Evolutionary conservation across 768 basidiomycete species (phyloP).

Genomic region (Rhodotorula toruloides): DNA sequence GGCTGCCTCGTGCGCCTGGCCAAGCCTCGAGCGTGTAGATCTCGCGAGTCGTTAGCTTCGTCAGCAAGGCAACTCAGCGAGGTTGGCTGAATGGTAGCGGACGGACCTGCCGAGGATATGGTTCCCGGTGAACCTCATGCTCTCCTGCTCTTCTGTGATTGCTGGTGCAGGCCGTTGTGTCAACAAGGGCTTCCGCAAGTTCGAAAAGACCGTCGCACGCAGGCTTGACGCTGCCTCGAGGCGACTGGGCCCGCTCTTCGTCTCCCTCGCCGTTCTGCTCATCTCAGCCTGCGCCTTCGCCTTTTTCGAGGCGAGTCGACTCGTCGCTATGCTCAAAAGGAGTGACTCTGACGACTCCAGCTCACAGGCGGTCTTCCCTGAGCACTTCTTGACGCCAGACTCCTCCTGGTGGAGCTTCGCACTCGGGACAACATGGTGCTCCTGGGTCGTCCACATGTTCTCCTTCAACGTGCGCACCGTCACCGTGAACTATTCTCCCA

Average conservation of each 20-base stretch:
- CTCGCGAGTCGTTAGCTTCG: too few species aligned
- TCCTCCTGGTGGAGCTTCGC: constrained; percentile 7
- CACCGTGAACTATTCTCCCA: not conserved
- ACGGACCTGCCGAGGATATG: too few species aligned
- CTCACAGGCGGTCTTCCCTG: constrained; percentile 28
- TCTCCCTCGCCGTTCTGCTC: constrained; percentile 69
- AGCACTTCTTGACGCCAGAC: constrained; percentile 19
- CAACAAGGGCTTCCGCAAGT: constrained; percentile 3
- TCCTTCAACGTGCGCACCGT: constrained; percentile 32
- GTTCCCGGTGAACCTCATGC: too few species aligned
- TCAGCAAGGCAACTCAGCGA: too few species aligned
- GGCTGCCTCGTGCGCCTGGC: too few species aligned
- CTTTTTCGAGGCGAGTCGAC: constrained; percentile 64
- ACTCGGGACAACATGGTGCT: constrained; percentile 18
- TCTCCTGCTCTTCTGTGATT: not conserved
- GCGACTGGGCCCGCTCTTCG: constrained; percentile 84
- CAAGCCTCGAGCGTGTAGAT: too few species aligned
- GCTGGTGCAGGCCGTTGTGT: constrained; percentile 2
- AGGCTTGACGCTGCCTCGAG: constrained; percentile 58
- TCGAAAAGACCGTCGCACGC: constrained; percentile 12
- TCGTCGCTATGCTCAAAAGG: not conserved
- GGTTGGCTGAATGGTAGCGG: too few species aligned
- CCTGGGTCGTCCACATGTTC: constrained; percentile 36
- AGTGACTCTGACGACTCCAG: not conserved
- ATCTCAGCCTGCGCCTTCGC: constrained; percentile 63